Base-by-base conservation (phyloP, 208 protist genomes). In the Herpetomonas tarakana region DNA sequence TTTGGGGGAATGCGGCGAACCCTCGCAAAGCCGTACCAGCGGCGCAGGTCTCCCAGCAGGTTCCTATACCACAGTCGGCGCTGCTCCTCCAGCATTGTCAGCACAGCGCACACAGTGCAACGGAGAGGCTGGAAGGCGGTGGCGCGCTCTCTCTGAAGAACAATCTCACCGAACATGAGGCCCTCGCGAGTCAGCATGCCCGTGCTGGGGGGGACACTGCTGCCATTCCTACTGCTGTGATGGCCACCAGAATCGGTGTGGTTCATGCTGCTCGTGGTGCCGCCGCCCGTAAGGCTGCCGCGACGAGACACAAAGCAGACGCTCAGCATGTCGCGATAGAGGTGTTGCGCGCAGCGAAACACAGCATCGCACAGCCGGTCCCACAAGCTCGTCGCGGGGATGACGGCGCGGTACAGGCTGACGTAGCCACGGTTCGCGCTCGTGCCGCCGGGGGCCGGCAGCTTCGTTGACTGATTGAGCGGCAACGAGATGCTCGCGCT, bases 21-120 rank as follows among this genome's bases (percentile, higher is more conserved):
- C 18, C 46, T 6, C 11, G 46, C 46, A 24, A 59, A 72, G 16
- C 11, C n/a, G 0, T 26, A 28, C 66, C 53, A 72, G 18, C 19
- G 25, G 25, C 14, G 29, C 14, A 29, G 28, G 38, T 58, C 53
- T 0, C 14, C 7, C n/a, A 24, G 6, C 16, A 35, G 19, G 2
- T 56, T 39, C 16, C 2, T 11, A 0, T n/a, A 1, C 65, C 65
- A 65, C 58, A 56, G 29, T 12, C 0, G 21, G 0, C 24, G 44
- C 52, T 71, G 65, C 58, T 47, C 52, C 11, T 2, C 22, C 19
- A 71, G 24, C 0, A 4, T 18, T 4, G 28, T 3, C 46, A 59
- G 24, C n/a, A 71, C 31, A 19, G 57, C 39, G 14, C 21, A 31
- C 30, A 71, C n/a, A 2, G 52, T 46, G 46, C 65, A 71, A 12